Evolutionary conservation across 2,329 filamentous ascomycete genomes (phyloP), one percentile per base, ranked within the genome.

Genomic region (Arthroderma sp.): DNA sequence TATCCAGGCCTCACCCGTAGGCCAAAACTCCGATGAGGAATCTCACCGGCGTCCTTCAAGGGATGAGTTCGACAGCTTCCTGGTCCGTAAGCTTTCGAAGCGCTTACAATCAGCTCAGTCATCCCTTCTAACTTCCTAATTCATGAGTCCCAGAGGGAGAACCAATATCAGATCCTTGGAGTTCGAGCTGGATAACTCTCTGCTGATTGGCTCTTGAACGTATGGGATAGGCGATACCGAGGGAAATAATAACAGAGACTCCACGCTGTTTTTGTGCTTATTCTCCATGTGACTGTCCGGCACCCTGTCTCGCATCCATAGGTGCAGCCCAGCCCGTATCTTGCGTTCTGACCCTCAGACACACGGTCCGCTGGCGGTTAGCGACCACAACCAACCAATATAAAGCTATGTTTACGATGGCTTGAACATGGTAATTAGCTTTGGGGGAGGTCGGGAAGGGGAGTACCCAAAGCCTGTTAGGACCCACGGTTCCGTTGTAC

Each of bases 401-500:
- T 51, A 15, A 4, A 31, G n/a, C 28, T 19, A n/a, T 33, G 9
- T 51, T 31, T 51, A 11, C 6, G n/a, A 51, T 7, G n/a, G 41
- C 41, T 17, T 21, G 8, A 17, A 21, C 41, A 44, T 44, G 41
- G 41, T 47, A 47, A 51, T 51, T 51, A 51, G 47, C 47, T 51
- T 51, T 35, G 13, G 47, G 47, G 41, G 41, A 25, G 23, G 15
- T n/a, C 25, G 47, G 28, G 28, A 51, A 35, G 28, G 23, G 44
- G 23, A 19, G 23, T 51, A 33, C n/a, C 33, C 47, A 31, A n/a
- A 19, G 15, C 13, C 25, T 4, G 15, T 19, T 31, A 31, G 47
- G 47, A 51, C 33, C 47, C 47, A 51, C 25, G 47, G 47, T 51
- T 33, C 47, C 47, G 47, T 51, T 33, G 47, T 51, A 31, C 47